Evolutionary conservation across 2,329 filamentous ascomycete species (phyloP).

Genomic region (Diaporthe aspalathi): DNA sequence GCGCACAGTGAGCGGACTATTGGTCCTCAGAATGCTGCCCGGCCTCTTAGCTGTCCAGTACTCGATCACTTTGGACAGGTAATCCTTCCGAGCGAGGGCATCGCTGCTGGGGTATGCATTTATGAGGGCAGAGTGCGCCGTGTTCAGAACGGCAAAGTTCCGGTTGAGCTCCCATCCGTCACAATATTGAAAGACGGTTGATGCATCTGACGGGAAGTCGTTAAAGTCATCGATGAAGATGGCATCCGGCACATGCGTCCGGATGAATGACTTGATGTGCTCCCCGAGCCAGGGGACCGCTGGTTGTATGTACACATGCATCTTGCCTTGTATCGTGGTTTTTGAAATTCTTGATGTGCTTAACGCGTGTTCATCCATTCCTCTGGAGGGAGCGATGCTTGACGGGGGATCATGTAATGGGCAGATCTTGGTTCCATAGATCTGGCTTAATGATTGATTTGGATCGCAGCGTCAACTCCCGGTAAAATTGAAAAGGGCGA

Average conservation of each 20-base stretch:
- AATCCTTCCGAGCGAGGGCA: conserved; percentile 52
- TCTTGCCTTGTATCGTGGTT: conserved; percentile 32
- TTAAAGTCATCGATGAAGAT: conserved; percentile 46
- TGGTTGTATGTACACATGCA: conserved; percentile 46
- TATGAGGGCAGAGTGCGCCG: conserved; percentile 46
- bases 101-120: conserved; percentile 55
- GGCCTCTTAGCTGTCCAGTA: conserved; percentile 53
- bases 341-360: neutral
- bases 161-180: conserved; percentile 50
- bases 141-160: conserved; percentile 50
- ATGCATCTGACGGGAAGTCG: conserved; percentile 44
- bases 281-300: conserved; percentile 48
- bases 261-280: conserved; percentile 48
- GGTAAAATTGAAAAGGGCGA: neutral
- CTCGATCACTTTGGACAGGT: conserved; percentile 49
- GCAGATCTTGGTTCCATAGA: conserved; percentile 15
- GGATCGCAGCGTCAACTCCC: conserved; percentile 6
- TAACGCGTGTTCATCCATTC: conserved; percentile 23
- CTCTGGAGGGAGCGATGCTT: conserved; percentile 27
- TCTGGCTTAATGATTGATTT: neutral
- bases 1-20: conserved; percentile 49
- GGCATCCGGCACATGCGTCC: conserved; percentile 45
- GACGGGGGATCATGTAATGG: conserved; percentile 16
- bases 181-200: conserved; percentile 48
- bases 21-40: conserved; percentile 46